A percentile compares a stretch with the other conserved stretches of the same genome.
These are phyloP conservation scores for Vitis hybrid DNA, from an alignment of 177 flowering plant species.

Conservation along the genomic window DNA sequence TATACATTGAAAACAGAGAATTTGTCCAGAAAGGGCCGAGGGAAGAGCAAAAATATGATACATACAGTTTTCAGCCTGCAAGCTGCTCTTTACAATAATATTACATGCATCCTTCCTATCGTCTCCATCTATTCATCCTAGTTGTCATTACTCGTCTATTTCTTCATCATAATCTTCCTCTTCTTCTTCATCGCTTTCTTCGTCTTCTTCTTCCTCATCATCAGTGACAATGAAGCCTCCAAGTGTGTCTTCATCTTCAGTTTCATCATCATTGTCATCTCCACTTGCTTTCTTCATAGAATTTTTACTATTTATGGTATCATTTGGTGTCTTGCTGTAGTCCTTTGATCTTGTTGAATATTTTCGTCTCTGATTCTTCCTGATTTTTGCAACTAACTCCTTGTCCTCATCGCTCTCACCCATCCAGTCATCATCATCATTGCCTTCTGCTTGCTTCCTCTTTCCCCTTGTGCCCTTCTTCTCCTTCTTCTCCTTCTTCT, in stretches of 20 bases:
- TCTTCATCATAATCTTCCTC: constrained; percentile 42
- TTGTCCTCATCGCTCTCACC: constrained; percentile 69
- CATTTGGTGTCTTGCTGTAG: constrained; percentile 16
- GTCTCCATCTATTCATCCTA: background rate
- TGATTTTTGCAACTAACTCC: constrained; percentile 28
- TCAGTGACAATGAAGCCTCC: constrained; percentile 79
- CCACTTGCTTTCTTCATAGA: constrained; percentile 15
- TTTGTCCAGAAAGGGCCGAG: background rate
- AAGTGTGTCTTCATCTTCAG: constrained; percentile 60
- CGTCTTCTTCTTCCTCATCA: constrained; percentile 36
- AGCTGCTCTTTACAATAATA: no score
- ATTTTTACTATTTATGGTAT: constrained; percentile 8
- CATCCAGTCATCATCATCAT: constrained; percentile 58
- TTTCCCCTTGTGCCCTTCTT: constrained; percentile 32
- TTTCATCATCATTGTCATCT: constrained; percentile 28
- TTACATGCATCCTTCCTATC: background rate
- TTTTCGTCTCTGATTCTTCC: constrained; percentile 35
- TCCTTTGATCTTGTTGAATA: constrained; percentile 63
- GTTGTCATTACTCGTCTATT: constrained; percentile 1
- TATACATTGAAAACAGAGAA: background rate
- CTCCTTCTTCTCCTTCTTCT: constrained; percentile 16
- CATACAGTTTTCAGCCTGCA: background rate
- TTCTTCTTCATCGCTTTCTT: constrained; percentile 33
- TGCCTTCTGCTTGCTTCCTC: constrained; percentile 28
- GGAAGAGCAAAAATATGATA: background rate